A percentile compares a stretch with the other conserved stretches of the same genome.
Conservation (phyloP, 2,329 filamentous ascomycete genomes). For the Diplocarpon rosae region DNA sequence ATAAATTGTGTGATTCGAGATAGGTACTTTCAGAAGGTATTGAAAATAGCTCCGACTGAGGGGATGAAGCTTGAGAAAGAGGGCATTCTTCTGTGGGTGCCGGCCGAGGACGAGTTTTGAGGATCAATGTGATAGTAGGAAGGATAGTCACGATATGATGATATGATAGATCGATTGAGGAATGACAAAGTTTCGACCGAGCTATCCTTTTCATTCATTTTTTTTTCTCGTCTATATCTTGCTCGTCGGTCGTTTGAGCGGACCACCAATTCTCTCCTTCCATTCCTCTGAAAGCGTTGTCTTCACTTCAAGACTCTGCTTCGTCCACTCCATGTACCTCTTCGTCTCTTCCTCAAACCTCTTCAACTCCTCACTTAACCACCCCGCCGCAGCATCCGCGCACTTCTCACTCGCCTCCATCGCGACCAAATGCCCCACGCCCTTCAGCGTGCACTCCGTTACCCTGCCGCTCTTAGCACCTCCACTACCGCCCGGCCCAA, state of each 20-base stretch:
- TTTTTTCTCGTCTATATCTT: conserved; percentile 8
- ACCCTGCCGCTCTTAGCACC: conserved; percentile 56
- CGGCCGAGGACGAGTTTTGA: conserved; percentile 28
- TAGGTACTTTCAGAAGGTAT: conserved; percentile 84
- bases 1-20: conserved; percentile 64
- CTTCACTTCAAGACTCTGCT: conserved; percentile 40
- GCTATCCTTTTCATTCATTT: no score
- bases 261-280: conserved; percentile 24
- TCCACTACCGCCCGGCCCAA: conserved; percentile 56
- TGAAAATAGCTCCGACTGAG: conserved; percentile 70
- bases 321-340: conserved; percentile 42
- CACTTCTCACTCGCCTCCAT: conserved; percentile 65
- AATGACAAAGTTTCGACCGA: neutral
- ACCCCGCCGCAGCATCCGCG: conserved; percentile 47
- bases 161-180: conserved; percentile 2
- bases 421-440: conserved; percentile 68
- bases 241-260: conserved; percentile 8
- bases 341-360: conserved; percentile 47
- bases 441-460: conserved; percentile 49
- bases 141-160: neutral
- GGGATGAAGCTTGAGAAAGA: conserved; percentile 56
- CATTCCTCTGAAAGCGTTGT: conserved; percentile 44
- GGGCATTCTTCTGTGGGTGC: conserved; percentile 52
- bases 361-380: conserved; percentile 45
- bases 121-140: neutral